Base-by-base conservation (phyloP, 345 rosid species). In the Eucalyptus tenuipes region DNA sequence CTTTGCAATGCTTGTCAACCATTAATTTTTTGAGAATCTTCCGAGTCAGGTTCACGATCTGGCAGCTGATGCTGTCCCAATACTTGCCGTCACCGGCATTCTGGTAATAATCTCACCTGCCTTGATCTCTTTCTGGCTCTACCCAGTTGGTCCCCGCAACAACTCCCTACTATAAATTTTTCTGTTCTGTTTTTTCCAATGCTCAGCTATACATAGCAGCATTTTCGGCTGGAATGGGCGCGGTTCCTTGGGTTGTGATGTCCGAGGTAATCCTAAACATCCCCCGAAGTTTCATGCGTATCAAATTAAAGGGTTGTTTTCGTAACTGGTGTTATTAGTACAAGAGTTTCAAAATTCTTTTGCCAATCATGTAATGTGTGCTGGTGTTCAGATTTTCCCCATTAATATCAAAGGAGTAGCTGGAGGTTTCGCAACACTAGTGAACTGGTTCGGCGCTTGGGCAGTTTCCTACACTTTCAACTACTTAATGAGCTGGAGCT, bases 391-490 rank as follows among this genome's bases (percentile, higher is more conserved):
- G 99, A 94, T 97, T 90, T 97, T 96, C 90, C 99, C 99, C 1
- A 95, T 97, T 53, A 96, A 97, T 88, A 95, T 97, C 53, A 97
- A 97, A 94, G 99, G 99, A 88, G 95, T 82, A 33, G 99, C 96
- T 1, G 99, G 99, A 90, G 95, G 99, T 87, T 91, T 96, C 40
- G 98, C 99, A 31, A 96, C 99, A 4, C 93, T 97, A 14, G 96
- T 95, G 80, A 97, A 97, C 94, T 97, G 99, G 99, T 95, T 95
- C 90, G 99, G 98, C 52, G 98, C 99, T 68, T 96, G 99, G 99
- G 92, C 94, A 7, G 92, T 95, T 89, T 97, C 99, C 90, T 96
- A 95, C 95, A 94, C 99, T 89, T 97, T 91, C 91, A 96, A 96
- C 96, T 96, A 92, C 93, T 97, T 97, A 80, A 93, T 96, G 96